These are phyloP conservation scores for Hypomyces rosellus DNA, from an alignment of 2,329 filamentous ascomycete species.

Conservation along the genomic window DNA sequence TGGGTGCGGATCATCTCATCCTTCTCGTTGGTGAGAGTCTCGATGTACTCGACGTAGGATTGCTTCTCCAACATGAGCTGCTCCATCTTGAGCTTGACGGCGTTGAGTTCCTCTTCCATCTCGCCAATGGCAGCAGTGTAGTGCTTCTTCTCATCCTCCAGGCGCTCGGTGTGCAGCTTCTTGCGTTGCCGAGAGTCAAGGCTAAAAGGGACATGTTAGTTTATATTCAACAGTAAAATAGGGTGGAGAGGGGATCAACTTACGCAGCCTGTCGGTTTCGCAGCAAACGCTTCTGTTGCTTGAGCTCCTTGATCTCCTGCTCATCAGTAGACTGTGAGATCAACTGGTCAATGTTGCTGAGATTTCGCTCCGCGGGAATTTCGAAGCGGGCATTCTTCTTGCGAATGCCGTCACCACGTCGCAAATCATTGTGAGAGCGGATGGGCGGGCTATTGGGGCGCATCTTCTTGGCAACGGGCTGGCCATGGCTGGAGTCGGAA, in stretches of 20 bases:
- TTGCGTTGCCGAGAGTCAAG: conserved; percentile 96
- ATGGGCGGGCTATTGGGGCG: conserved; percentile 61
- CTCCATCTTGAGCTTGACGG: conserved; percentile 62
- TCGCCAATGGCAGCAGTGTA: conserved; percentile 69
- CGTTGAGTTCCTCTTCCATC: conserved; percentile 70
- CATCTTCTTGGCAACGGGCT: conserved; percentile 54
- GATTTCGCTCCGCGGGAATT: conserved; percentile 87
- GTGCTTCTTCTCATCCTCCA: conserved; percentile 95
- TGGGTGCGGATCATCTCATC: conserved; percentile 84
- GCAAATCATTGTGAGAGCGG: conserved; percentile 69
- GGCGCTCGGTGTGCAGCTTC: conserved; percentile 94
- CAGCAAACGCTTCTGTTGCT: conserved; percentile 93
- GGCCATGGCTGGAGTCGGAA: conserved; percentile 44
- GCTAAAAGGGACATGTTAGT: conserved; percentile 37
- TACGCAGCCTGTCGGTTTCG: conserved; percentile 96
- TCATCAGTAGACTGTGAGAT: conserved; percentile 86
- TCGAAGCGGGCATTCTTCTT: conserved; percentile 99
- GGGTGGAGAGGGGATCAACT: conserved; percentile 27
- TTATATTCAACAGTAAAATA: conserved; percentile 5
- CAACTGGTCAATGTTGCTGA: conserved; percentile 90
- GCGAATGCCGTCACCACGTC: conserved; percentile 79
- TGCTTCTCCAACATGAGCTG: conserved; percentile 68
- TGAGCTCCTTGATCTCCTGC: conserved; percentile 93
- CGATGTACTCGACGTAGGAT: conserved; percentile 67
- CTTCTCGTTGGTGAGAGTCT: conserved; percentile 75